Base-by-base conservation (phyloP, 371 early-diverging fungal genomes). In the Mucor piriformis region DNA sequence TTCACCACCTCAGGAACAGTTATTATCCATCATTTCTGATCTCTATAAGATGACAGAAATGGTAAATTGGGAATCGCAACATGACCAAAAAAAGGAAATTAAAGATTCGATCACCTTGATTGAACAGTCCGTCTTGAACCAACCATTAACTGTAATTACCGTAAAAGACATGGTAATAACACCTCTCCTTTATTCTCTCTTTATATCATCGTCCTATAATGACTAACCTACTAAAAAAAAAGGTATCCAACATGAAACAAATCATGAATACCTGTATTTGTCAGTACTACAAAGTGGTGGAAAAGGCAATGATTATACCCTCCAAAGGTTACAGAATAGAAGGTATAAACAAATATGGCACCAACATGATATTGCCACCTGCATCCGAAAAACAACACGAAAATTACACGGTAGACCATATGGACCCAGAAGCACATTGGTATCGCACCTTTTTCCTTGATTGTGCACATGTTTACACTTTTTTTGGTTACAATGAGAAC, bases 21-120 rank as follows among this genome's bases (percentile, higher is more conserved):
- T 81, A 3, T 50, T 51, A 12, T 56, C 33, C 13, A 71, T 77
- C 34, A 47, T 68, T 29, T 44, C 63, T 10, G 75, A 77, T 29
- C 46, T 78, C 0, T 61, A 54, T n/a, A 74, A 74, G 59, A 76
- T 81, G 81, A 51, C 74, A 32, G 72, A 73, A 49, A 77, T 81
- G 78, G 73, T 81, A 0, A 69, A 67, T 15, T 74, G 73, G 77
- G 64, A 67, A 29, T n/a, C 50, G 0, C 56, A 63, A 11, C 11
- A 48, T 1, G 27, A 2, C 2, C 13, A 48, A 13, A 54, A 58
- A 15, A 51, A 58, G 16, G 24, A 54, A 11, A 48, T 58, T 7
- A 57, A 64, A 29, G 15, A 40, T 2, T 27, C 24, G 38, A 21
- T 64, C 11, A 25, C 21, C 3, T 13, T 11, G 15, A 8, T 64